Evolutionary conservation across 1,139 yeast species (phyloP).

Genomic region (Zygotorulaspora mrakii): DNA sequence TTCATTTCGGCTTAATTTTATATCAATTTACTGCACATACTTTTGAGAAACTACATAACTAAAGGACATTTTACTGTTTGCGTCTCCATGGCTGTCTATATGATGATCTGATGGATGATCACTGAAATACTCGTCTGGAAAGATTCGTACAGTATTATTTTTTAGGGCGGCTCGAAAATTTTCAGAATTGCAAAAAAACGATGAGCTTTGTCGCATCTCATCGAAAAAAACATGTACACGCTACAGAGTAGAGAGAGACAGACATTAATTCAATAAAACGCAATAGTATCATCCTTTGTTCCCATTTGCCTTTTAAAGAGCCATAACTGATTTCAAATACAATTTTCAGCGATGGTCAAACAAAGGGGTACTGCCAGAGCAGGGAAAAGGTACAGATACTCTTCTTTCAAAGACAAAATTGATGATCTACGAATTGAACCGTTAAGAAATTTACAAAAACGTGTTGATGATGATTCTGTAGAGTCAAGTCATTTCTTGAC

Average conservation of each 20-base stretch:
- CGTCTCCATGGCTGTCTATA: too few species aligned
- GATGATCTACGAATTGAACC: constrained; percentile 88
- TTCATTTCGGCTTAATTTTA: constrained; percentile 34
- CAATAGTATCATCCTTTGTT: not conserved
- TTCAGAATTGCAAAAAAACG: constrained; percentile 6
- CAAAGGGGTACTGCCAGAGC: constrained; percentile 50
- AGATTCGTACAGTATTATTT: too few species aligned
- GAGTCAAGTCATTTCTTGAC: constrained; percentile 77
- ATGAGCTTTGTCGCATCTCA: constrained; percentile 3
- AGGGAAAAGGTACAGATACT: constrained; percentile 57
- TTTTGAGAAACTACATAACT: not conserved
- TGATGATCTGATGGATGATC: too few species aligned
- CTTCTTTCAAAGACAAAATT: constrained; percentile 77
- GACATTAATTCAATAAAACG: too few species aligned
- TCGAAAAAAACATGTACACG: not conserved
- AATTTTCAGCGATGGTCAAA: constrained; percentile 20
- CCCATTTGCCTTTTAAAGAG: not conserved
- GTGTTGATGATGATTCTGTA: constrained; percentile 68
- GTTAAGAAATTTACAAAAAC: constrained; percentile 54
- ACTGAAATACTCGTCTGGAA: too few species aligned
- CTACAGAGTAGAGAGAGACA: too few species aligned
- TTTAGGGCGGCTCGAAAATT: constrained; percentile 8
- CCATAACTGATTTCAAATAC: not conserved
- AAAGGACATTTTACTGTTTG: too few species aligned
- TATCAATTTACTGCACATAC: not conserved